Evolutionary conservation across 2,329 filamentous ascomycete species (phyloP).

Genomic region (Arachnomyces sp.): DNA sequence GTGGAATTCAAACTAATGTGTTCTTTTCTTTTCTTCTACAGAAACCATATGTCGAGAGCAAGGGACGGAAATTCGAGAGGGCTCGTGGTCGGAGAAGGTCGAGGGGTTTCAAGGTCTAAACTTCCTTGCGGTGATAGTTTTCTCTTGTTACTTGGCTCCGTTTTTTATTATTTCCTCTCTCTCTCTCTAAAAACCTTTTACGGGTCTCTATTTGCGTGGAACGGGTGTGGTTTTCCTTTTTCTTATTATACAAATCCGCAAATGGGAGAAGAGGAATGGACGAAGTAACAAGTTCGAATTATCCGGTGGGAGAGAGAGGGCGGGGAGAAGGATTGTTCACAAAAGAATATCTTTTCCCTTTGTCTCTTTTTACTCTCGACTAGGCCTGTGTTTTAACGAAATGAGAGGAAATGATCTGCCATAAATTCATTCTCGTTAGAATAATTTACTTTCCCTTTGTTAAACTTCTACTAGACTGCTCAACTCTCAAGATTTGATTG

Average conservation of each 20-base stretch:
- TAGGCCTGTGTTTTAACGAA: neutral
- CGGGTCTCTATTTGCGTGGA: too few relatives aligned
- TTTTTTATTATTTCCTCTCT: too few relatives aligned
- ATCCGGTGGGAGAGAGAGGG: too few relatives aligned
- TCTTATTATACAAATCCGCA: too few relatives aligned
- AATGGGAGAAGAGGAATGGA: too few relatives aligned
- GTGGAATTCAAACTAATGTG: neutral
- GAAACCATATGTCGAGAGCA: slow-evolving; percentile 96
- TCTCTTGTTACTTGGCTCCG: too few relatives aligned
- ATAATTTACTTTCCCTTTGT: neutral
- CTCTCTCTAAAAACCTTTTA: too few relatives aligned
- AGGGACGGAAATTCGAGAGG: slow-evolving; percentile 99
- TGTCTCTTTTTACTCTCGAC: neutral
- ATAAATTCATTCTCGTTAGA: neutral
- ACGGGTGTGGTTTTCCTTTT: too few relatives aligned
- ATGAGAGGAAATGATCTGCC: too few relatives aligned
- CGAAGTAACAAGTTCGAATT: too few relatives aligned
- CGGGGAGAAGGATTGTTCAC: neutral
- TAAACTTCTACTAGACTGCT: neutral
- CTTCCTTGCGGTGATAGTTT: neutral
- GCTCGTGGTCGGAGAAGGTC: slow-evolving; percentile 98
- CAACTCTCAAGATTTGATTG: too few relatives aligned
- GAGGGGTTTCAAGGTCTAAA: slow-evolving; percentile 99
- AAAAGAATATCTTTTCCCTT: neutral
- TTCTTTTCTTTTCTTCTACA: slow-evolving; percentile 29